Conservation (phyloP, 192 early-diverging fungal genomes). For the Backusella tuberculispora region DNA sequence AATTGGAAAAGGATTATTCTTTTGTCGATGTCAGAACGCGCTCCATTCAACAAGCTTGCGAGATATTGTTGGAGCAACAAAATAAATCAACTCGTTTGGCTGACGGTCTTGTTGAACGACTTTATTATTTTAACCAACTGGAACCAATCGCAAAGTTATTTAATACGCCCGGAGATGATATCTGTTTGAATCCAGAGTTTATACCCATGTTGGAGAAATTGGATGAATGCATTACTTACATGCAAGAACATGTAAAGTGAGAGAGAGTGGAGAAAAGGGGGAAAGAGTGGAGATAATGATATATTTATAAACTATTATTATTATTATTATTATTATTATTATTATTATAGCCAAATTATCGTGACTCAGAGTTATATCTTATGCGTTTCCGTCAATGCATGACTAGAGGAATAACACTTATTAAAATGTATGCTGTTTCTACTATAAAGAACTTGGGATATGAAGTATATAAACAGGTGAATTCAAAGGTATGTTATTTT, state of each 20-base stretch:
- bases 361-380: constrained; percentile 90
- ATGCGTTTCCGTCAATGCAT: constrained; percentile 95
- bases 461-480: constrained; percentile 67
- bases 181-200: constrained; percentile 81
- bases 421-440: constrained; percentile 87
- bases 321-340: neutral
- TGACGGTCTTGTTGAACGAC: constrained; percentile 57
- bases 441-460: constrained; percentile 64
- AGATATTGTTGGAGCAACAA: constrained; percentile 75
- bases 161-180: constrained; percentile 80
- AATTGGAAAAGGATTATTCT: constrained; percentile 70
- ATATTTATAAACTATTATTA: neutral
- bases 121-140: constrained; percentile 86
- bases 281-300: neutral
- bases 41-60: constrained; percentile 80
- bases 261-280: neutral
- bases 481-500: constrained; percentile 25
- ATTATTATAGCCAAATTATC: constrained; percentile 61
- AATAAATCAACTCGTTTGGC: constrained; percentile 63
- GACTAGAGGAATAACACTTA: constrained; percentile 90
- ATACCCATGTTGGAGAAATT: constrained; percentile 75
- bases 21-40: constrained; percentile 80
- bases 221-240: constrained; percentile 81
- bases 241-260: constrained; percentile 69
- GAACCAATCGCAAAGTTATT: constrained; percentile 80